Conservation (phyloP, 805 yeast genomes). For the Ogataea philodendri region DNA sequence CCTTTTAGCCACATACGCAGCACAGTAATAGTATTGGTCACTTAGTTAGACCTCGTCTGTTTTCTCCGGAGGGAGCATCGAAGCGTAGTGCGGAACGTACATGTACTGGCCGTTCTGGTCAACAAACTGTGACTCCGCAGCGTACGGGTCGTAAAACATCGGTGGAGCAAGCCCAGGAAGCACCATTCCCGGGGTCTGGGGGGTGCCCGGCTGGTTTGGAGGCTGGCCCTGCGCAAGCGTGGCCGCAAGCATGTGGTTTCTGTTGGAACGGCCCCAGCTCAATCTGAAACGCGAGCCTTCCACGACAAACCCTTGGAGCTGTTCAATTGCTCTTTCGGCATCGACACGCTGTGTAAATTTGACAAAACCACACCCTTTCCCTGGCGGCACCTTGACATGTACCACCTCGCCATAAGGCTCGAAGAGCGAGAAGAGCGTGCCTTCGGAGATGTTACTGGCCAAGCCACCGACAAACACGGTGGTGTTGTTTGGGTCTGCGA, state of each 20-base stretch:
- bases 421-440: constrained; percentile 57
- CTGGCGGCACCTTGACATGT: constrained; percentile 72
- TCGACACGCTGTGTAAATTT: constrained; percentile 64
- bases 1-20: constrained; percentile 48
- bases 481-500: constrained; percentile 66
- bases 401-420: constrained; percentile 71
- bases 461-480: constrained; percentile 71
- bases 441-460: constrained; percentile 61
- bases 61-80: constrained; percentile 11
- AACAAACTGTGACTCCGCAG: constrained; percentile 25
- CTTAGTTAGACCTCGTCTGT: constrained; percentile 4
- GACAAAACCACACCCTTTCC: constrained; percentile 79
- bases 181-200: constrained; percentile 27
- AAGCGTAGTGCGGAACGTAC: constrained; percentile 28
- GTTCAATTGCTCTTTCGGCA: constrained; percentile 74
- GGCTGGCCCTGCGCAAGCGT: constrained; percentile 23
- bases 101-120: constrained; percentile 32
- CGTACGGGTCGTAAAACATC: constrained; percentile 36
- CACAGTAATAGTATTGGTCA: constrained; percentile 25
- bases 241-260: constrained; percentile 23
- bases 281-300: constrained; percentile 72
- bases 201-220: constrained; percentile 18
- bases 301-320: constrained; percentile 75
- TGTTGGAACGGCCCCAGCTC: constrained; percentile 66
- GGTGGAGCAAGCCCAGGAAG: constrained; percentile 33